Percentiles rank a stretch among this genome's conserved stretches.
phyloP scores from a whole-genome alignment of 805 yeast species.

The Zygosaccharomyces bailii region DNA sequence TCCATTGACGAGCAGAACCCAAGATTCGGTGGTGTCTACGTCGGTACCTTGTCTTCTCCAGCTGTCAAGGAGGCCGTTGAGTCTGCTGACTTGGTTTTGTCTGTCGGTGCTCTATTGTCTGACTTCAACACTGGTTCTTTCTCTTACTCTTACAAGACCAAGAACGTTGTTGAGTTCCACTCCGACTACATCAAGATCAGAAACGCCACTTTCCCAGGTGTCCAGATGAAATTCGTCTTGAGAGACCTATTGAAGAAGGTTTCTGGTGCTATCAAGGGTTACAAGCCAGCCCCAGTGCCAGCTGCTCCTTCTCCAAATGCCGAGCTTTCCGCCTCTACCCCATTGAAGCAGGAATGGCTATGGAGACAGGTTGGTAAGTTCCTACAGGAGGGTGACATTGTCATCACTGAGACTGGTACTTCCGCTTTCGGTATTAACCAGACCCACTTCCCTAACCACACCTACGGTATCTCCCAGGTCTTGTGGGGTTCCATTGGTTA shows the following conservation, averaged over 20 bases:
- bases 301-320: constrained; percentile 44
- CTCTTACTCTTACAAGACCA: constrained; percentile 70
- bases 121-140: constrained; percentile 91
- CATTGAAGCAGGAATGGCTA: constrained; percentile 61
- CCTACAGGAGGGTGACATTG: constrained; percentile 63
- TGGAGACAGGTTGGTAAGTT: constrained; percentile 64
- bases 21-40: constrained; percentile 80
- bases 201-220: constrained; percentile 67
- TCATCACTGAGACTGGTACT: constrained; percentile 72
- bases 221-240: constrained; percentile 62
- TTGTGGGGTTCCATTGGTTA: constrained; percentile 76
- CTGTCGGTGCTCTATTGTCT: constrained; percentile 79
- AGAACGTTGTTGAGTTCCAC: constrained; percentile 74
- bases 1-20: constrained; percentile 67
- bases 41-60: constrained; percentile 74
- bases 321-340: constrained; percentile 43
- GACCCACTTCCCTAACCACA: constrained; percentile 59
- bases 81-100: constrained; percentile 66
- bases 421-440: constrained; percentile 69
- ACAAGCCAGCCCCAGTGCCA: constrained; percentile 57
- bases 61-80: constrained; percentile 71
- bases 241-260: constrained; percentile 41
- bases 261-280: constrained; percentile 39
- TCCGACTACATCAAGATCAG: constrained; percentile 70
- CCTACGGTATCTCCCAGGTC: constrained; percentile 68